A percentile compares a stretch with the other conserved stretches of the same genome.
Evolutionary conservation across 257 asterid genomes (phyloP).

Genomic region (Eustoma russellianum): DNA sequence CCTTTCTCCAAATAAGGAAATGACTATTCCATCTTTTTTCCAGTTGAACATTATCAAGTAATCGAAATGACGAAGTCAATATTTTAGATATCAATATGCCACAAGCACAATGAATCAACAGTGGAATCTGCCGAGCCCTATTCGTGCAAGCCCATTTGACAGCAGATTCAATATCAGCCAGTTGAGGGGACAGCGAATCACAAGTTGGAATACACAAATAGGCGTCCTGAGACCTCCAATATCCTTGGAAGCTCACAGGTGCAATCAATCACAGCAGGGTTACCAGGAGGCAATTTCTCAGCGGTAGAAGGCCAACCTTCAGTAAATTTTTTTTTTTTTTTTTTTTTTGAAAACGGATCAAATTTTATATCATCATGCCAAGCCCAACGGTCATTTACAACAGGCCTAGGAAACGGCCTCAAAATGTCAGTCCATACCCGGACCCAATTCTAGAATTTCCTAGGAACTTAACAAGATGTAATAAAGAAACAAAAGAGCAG

Average conservation of each 20-base stretch:
- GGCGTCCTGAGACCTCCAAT: slow-evolving; percentile 45
- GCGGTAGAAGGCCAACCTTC: slow-evolving; percentile 90
- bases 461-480: too few relatives aligned
- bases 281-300: slow-evolving; percentile 76
- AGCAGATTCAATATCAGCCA: slow-evolving; percentile 77
- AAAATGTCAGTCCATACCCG: too few relatives aligned
- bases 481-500: too few relatives aligned
- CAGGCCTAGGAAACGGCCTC: too few relatives aligned
- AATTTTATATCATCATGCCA: too few relatives aligned
- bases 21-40: too few relatives aligned
- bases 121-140: slow-evolving; percentile 61
- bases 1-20: too few relatives aligned
- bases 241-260: slow-evolving; percentile 92
- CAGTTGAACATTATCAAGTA: too few relatives aligned
- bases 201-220: slow-evolving; percentile 83
- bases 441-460: too few relatives aligned
- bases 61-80: neutral
- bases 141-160: slow-evolving; percentile 94
- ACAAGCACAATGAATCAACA: slow-evolving; percentile 85
- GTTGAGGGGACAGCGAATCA: slow-evolving; percentile 83
- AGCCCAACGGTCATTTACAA: too few relatives aligned
- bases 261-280: slow-evolving; percentile 79
- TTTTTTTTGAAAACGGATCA: too few relatives aligned
- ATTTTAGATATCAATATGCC: slow-evolving; percentile 27
- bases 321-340: too few relatives aligned